Percentiles rank a stretch among this genome's conserved stretches.
These are phyloP conservation scores for Alternaria sp. DNA, from an alignment of 2,329 filamentous ascomycete genomes.

Conservation along the genomic window DNA sequence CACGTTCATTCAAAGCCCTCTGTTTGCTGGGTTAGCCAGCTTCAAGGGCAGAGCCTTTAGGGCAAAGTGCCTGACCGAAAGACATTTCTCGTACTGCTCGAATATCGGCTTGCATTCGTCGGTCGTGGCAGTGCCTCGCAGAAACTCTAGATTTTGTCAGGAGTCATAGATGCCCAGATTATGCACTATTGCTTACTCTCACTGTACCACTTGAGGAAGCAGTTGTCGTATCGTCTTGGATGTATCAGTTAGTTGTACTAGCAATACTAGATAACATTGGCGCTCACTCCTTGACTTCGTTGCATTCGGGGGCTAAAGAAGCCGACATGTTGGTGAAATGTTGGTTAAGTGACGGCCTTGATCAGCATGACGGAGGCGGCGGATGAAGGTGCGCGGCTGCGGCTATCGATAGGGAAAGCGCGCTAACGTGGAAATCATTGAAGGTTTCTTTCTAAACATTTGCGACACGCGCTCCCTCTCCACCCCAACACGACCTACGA, in stretches of 20 bases:
- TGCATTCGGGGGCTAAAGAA: constrained; percentile 92
- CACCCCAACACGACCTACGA: constrained; percentile 14
- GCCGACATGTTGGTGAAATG: constrained; percentile 74
- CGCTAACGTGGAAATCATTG: constrained; percentile 23
- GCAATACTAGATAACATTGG: background rate
- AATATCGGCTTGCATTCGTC: constrained; percentile 90
- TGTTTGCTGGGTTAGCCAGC: constrained; percentile 50
- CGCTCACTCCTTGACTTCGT: constrained; percentile 89
- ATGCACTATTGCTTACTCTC: constrained; percentile 72
- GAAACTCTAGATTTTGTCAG: constrained; percentile 69
- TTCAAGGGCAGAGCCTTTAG: background rate
- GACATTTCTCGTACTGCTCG: constrained; percentile 84
- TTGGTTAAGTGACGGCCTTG: constrained; percentile 10
- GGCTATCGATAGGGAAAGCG: constrained; percentile 45
- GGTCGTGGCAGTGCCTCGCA: constrained; percentile 80
- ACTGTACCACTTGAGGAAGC: constrained; percentile 99
- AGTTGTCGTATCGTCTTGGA: constrained; percentile 87
- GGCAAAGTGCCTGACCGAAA: constrained; percentile 70
- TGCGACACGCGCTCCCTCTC: constrained; percentile 27
- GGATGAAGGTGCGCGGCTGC: constrained; percentile 18
- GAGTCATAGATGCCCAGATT: background rate
- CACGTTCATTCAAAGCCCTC: constrained; percentile 85
- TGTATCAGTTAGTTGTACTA: background rate
- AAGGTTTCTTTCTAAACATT: constrained; percentile 33
- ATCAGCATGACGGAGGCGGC: constrained; percentile 11